These are phyloP conservation scores for Leccinum barrowsii DNA, from an alignment of 768 basidiomycete species.

Conservation along the genomic window DNA sequence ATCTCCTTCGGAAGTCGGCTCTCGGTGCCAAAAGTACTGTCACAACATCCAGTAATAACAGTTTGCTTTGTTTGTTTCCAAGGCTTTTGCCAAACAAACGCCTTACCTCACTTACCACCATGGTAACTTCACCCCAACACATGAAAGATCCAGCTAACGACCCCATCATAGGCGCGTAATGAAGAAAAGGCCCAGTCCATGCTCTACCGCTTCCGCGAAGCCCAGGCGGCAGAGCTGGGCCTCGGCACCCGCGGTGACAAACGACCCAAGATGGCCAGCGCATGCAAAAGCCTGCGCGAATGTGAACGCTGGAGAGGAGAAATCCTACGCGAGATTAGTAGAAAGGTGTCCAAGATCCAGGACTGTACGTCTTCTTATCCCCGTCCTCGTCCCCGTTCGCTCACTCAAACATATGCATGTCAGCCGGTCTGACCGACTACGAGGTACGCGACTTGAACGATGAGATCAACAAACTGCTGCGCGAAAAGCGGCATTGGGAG, in stretches of 20 bases:
- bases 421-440: slow-evolving; percentile 92
- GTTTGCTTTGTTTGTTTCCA: slow-evolving; percentile 25
- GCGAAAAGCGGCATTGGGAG: slow-evolving; percentile 97
- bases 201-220: slow-evolving; percentile 94
- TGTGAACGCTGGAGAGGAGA: slow-evolving; percentile 97
- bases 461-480: slow-evolving; percentile 92
- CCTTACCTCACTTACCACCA: slow-evolving; percentile 4
- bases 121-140: slow-evolving; percentile 3
- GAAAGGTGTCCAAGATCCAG: slow-evolving; percentile 98
- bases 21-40: neutral
- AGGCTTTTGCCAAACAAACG: slow-evolving; percentile 25
- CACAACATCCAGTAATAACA: no score
- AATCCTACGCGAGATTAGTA: slow-evolving; percentile 87
- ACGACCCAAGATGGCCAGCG: slow-evolving; percentile 89
- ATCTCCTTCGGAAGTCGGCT: neutral
- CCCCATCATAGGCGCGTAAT: slow-evolving; percentile 77
- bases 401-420: neutral
- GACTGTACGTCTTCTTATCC: slow-evolving; percentile 63
- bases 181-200: slow-evolving; percentile 97
- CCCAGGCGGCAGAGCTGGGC: slow-evolving; percentile 93
- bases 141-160: neutral
- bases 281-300: slow-evolving; percentile 87
- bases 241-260: slow-evolving; percentile 80
- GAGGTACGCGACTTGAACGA: slow-evolving; percentile 96
- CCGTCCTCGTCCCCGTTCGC: neutral